phyloP scores from a whole-genome alignment of 1,139 yeast genomes.

The Meyerozyma carpophila region DNA sequence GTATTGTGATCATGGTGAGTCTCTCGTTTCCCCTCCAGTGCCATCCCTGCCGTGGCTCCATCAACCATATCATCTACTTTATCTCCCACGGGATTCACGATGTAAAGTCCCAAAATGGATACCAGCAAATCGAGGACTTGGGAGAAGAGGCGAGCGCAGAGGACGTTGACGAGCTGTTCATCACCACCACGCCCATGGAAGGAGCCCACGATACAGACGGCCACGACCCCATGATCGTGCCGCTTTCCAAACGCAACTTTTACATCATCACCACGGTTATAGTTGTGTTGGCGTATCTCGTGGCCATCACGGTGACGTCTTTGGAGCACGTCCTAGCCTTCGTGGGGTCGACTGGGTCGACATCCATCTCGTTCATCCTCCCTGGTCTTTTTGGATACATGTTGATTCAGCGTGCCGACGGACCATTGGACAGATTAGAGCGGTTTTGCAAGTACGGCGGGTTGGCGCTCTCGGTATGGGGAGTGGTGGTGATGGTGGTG shows the following conservation, averaged over 20 bases:
- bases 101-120: slow-evolving; percentile 7
- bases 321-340: slow-evolving; percentile 83
- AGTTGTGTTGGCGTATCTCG: slow-evolving; percentile 55
- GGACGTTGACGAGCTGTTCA: slow-evolving; percentile 30
- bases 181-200: slow-evolving; percentile 45
- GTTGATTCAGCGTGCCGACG: slow-evolving; percentile 45
- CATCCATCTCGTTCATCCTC: slow-evolving; percentile 51
- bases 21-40: slow-evolving; percentile 72
- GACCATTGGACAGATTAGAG: slow-evolving; percentile 34
- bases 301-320: slow-evolving; percentile 75
- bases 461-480: slow-evolving; percentile 63
- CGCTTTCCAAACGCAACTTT: slow-evolving; percentile 49
- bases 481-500: slow-evolving; percentile 68
- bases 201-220: slow-evolving; percentile 48
- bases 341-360: slow-evolving; percentile 75
- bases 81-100: slow-evolving; percentile 25
- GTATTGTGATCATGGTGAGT: slow-evolving; percentile 65
- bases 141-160: slow-evolving; percentile 5
- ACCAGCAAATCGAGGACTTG: slow-evolving; percentile 5
- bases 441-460: slow-evolving; percentile 52
- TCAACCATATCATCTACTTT: slow-evolving; percentile 62
- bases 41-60: slow-evolving; percentile 72
- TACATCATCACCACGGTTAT: slow-evolving; percentile 62
- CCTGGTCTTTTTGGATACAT: slow-evolving; percentile 70
- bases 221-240: slow-evolving; percentile 47